Base-by-base conservation (phyloP, 2,329 filamentous ascomycete genomes). In the Sphaerulina musiva region DNA sequence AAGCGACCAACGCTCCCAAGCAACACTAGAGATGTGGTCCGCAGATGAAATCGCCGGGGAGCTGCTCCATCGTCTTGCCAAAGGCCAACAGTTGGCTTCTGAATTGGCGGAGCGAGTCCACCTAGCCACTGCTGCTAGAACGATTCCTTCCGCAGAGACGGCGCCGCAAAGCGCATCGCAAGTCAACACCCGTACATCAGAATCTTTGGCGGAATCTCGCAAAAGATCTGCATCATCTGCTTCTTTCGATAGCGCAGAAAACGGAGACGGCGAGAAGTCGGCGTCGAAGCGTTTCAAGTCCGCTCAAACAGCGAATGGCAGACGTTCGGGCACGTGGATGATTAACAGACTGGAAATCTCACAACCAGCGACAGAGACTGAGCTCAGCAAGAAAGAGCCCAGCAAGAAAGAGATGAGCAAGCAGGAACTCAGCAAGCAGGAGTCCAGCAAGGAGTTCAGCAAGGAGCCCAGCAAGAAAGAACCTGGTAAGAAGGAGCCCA, bases 271-370 rank as follows among this genome's bases (percentile, higher is more conserved):
- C n/a, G 48, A 50, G 23, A 29, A 44, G 32, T 42, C 32, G 4
- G 11, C 48, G 2, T 14, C 48, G 12, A 51, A 51, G 8, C 48
- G 48, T 11, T 26, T 20, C 2, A 46, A 42, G 6, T 10, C 8
- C 12, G 17, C 48, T 9, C 4, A 42, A 8, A 11, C 42, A 11
- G 31, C 20, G 6, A 42, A 34, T 2, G 32, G 48, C 41, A 46
- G 38, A 23, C 46, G 40, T 14, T 46, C 48, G 1, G 45, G 48
- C 34, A 51, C 45, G 9, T 51, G 31, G 29, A 51, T 46, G 12
- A 17, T 42, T 7, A n/a, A 29, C 31, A 46, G 45, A 20, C 31
- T 2, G 8, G 36, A 26, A 26, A 43, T 6, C 11, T 44, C 42
- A 29, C 17, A 44, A n/a, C 42, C 42, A 26, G 12, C 11, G 17